Evolutionary conservation across 177 flowering plant genomes (phyloP).

Genomic region (Vitis hybrid): DNA sequence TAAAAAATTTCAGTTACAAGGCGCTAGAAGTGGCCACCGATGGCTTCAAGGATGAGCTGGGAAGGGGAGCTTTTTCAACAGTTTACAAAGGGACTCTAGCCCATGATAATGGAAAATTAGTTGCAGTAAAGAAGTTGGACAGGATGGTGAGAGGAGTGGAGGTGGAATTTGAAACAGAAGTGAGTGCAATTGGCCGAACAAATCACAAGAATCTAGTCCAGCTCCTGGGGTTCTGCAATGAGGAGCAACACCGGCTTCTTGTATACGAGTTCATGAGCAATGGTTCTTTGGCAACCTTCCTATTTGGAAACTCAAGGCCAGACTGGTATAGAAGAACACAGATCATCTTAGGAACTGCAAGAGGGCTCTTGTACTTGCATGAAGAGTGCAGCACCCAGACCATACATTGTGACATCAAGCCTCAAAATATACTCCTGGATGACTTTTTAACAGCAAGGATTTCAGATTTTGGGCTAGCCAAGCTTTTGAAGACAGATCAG

Average conservation of each 20-base stretch:
- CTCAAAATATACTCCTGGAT: conserved; percentile 52
- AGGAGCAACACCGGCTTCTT: conserved; percentile 18
- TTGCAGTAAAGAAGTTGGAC: conserved; percentile 14
- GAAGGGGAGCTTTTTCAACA: conserved; percentile 34
- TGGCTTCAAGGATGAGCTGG: conserved; percentile 38
- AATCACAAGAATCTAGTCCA: conserved; percentile 57
- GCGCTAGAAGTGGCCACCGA: conserved; percentile 30
- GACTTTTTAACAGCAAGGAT: conserved; percentile 34
- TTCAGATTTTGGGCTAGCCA: conserved; percentile 57
- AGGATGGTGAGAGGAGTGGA: conserved; percentile 26
- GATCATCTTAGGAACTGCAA: conserved; percentile 37
- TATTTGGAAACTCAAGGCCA: conserved; percentile 20
- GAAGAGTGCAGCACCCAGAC: conserved; percentile 54
- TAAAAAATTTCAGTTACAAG: conserved; percentile 14
- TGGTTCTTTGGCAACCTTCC: conserved; percentile 27
- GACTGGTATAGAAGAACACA: conserved; percentile 36
- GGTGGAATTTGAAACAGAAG: conserved; percentile 47
- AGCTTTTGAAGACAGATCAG: conserved; percentile 40
- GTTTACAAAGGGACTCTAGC: conserved; percentile 31
- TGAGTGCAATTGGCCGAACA: conserved; percentile 40
- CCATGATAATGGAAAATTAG: background rate
- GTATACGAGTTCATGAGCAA: conserved; percentile 28
- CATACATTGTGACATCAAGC: conserved; percentile 62
- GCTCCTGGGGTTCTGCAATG: conserved; percentile 52
- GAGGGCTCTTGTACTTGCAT: conserved; percentile 45